These are phyloP conservation scores for Fusarium sororula DNA, from an alignment of 2,329 filamentous ascomycete species.

Conservation along the genomic window DNA sequence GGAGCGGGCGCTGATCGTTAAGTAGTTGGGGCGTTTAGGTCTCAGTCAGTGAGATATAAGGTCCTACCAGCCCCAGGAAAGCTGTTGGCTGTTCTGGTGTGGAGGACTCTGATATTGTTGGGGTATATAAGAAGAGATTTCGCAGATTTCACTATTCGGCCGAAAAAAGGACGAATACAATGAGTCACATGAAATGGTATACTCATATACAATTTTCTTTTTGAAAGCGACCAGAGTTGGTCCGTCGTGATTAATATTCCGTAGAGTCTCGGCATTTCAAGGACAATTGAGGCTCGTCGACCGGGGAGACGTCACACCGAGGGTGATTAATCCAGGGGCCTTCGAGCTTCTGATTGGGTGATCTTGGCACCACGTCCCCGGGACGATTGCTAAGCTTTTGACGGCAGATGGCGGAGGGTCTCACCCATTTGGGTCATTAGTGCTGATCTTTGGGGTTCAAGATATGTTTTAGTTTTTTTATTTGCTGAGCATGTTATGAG, in stretches of 20 bases:
- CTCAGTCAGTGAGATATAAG: slow-evolving; percentile 1
- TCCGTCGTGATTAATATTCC: not conserved
- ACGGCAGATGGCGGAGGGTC: not conserved
- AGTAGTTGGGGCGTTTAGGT: not conserved
- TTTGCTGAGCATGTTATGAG: not conserved
- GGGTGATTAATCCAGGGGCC: slow-evolving; percentile 35
- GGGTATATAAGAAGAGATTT: not conserved
- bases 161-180: not conserved
- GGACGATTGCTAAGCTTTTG: slow-evolving; percentile 36
- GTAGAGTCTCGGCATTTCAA: not conserved
- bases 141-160: not conserved
- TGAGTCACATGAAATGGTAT: slow-evolving; percentile 1
- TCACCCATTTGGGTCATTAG: slow-evolving; percentile 12
- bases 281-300: slow-evolving; percentile 5
- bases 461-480: not conserved
- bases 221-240: not conserved
- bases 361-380: slow-evolving; percentile 4
- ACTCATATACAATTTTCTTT: not conserved
- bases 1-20: slow-evolving; percentile 3
- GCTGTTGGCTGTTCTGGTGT: not conserved
- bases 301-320: slow-evolving; percentile 32
- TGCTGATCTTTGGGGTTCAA: slow-evolving; percentile 23
- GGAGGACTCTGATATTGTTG: not conserved
- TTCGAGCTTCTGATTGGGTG: slow-evolving; percentile 18
- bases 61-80: not conserved